Percentiles rank a stretch among this genome's conserved stretches.
Evolutionary conservation across 257 asterid genomes (phyloP).

Genomic region (Rhazya stricta): DNA sequence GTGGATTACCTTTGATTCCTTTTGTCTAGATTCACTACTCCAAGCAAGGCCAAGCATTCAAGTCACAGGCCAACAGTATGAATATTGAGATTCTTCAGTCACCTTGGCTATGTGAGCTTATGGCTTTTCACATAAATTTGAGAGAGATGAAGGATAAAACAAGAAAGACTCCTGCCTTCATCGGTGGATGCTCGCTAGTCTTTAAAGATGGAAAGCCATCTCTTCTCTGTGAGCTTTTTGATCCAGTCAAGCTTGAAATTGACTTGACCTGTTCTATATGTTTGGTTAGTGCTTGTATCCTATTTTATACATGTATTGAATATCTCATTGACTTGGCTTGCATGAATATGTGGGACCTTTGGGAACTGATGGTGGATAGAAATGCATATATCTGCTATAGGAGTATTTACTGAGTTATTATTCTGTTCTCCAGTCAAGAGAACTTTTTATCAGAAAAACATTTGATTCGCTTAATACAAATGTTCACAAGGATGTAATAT

Average conservation of each 20-base stretch:
- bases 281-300: slow-evolving; percentile 54
- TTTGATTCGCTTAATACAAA: background rate
- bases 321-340: background rate
- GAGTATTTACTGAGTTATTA: background rate
- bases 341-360: background rate
- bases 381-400: background rate
- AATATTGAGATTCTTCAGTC: slow-evolving; percentile 92
- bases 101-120: slow-evolving; percentile 90
- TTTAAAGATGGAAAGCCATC: slow-evolving; percentile 61
- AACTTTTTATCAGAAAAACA: background rate
- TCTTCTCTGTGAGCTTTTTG: slow-evolving; percentile 68
- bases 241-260: slow-evolving; percentile 67
- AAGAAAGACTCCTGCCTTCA: slow-evolving; percentile 37
- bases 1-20: background rate
- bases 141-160: slow-evolving; percentile 33
- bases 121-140: slow-evolving; percentile 81
- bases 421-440: background rate
- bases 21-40: slow-evolving; percentile 67
- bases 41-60: slow-evolving; percentile 93
- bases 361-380: background rate
- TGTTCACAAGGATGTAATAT: too few species aligned
- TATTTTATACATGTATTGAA: background rate
- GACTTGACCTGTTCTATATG: slow-evolving; percentile 93
- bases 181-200: slow-evolving; percentile 58
- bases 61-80: slow-evolving; percentile 72